Evolutionary conservation across 306 rosid species (phyloP).

Genomic region (Dryas alaskensis): DNA sequence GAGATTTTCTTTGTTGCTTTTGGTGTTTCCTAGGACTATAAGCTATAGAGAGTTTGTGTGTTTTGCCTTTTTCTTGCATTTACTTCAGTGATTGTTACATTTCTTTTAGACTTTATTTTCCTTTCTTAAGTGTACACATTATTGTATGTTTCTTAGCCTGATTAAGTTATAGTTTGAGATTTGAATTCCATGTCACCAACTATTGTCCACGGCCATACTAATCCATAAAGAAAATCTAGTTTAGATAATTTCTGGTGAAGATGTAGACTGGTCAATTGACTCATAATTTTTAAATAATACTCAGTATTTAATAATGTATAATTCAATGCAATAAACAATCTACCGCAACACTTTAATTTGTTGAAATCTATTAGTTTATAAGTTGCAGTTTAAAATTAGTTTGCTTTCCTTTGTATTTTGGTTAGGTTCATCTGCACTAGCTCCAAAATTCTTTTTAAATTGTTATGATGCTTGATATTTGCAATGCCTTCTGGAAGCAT

Average conservation of each 20-base stretch:
- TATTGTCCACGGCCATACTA: neutral
- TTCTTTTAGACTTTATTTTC: neutral
- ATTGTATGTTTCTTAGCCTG: neutral
- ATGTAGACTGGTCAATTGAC: neutral
- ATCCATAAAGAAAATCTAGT: neutral
- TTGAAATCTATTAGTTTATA: neutral
- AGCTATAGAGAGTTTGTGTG: neutral
- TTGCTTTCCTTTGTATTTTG: slow-evolving; percentile 6
- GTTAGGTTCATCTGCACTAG: neutral
- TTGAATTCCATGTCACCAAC: neutral
- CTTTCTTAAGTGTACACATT: neutral
- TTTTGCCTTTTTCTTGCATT: neutral
- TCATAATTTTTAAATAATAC: neutral
- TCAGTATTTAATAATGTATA: neutral
- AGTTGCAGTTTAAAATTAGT: slow-evolving; percentile 1
- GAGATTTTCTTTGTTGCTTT: slow-evolving; percentile 4
- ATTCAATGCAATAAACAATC: neutral
- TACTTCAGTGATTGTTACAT: neutral
- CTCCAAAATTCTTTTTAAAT: neutral
- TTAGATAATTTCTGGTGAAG: neutral
- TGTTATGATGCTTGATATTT: slow-evolving; percentile 2
- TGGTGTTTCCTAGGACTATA: neutral
- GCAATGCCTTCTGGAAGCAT: neutral
- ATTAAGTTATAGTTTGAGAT: neutral
- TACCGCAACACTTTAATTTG: neutral